phyloP scores from a whole-genome alignment of 2,329 filamentous ascomycete genomes.

The Achaetomium macrosporum region DNA sequence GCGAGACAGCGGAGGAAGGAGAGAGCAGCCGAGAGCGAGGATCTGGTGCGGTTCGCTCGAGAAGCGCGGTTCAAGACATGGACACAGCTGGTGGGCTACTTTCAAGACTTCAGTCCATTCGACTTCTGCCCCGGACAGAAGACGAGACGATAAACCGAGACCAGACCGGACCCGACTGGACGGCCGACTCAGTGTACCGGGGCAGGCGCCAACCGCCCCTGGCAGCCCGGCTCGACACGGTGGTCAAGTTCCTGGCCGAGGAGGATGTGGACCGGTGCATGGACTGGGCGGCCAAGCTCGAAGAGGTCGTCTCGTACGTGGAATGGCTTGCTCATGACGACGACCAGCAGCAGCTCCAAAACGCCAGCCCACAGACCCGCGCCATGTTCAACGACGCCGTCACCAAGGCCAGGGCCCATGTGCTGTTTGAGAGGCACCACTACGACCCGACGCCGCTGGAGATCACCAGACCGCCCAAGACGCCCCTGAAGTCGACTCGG shows the following conservation, averaged over 20 bases:
- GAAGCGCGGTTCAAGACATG: not conserved
- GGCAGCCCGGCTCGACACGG: constrained; percentile 28
- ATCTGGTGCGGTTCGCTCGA: not conserved
- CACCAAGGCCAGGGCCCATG: constrained; percentile 32
- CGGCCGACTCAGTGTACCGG: constrained; percentile 16
- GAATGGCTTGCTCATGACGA: constrained; percentile 28
- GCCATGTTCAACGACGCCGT: constrained; percentile 28
- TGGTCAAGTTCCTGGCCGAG: constrained; percentile 43
- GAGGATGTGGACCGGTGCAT: constrained; percentile 40
- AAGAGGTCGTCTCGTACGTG: constrained; percentile 36
- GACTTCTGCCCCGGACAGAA: not conserved
- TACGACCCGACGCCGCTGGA: constrained; percentile 27
- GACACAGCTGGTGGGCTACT: not conserved
- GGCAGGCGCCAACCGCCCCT: constrained; percentile 29
- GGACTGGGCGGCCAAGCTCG: constrained; percentile 35
- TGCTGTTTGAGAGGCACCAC: constrained; percentile 32
- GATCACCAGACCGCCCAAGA: constrained; percentile 20
- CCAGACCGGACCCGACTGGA: constrained; percentile 17
- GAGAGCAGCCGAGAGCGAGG: not conserved
- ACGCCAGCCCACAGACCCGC: constrained; percentile 23
- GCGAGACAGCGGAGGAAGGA: not conserved
- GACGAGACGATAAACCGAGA: not conserved
- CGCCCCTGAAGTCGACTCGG: constrained; percentile 28
- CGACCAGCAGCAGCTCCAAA: constrained; percentile 21
- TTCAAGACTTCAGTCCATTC: not conserved